Evolutionary conservation across 2,329 filamentous ascomycete genomes (phyloP), one percentile per base, ranked within the genome.

Genomic region (Escovopsis sp.): DNA sequence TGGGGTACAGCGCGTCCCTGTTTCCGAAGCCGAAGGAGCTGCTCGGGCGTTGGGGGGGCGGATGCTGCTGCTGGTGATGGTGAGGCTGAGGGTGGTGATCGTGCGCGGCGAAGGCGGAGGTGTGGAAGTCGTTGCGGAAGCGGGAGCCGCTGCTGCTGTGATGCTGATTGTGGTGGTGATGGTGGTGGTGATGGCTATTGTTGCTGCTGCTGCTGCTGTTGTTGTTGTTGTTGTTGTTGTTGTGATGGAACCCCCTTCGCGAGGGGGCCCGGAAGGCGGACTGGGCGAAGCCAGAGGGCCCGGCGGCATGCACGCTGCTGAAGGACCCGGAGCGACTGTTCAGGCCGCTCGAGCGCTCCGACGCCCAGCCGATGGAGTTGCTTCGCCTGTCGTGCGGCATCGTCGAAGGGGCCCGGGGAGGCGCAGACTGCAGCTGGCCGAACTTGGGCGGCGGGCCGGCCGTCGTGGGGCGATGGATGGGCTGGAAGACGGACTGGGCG

Each of bases 71-170:
- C 48, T 53, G 15, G 50, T 47, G 7, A 46, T 51, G 8, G 43
- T 35, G 44, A 3, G 47, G 44, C 14, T 39, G 36, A 32, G 45
- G 44, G 34, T 29, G 44, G 45, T 50, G 50, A 34, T 53, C 53
- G 7, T 47, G 43, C 25, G 49, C 25, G 1, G 44, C 41, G 14
- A 51, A 50, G 20, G 50, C 47, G 29, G 54, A 51, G 12, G 54
- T 56, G 25, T 55, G 57, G 24, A 59, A 58, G 41, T 62, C 59
- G 30, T 51, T 55, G 30, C 57, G 53, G 45, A 61, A 63, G 10
- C 46, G 48, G 24, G 47, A 43, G 7, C 8, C 8, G 27, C 27
- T 11, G 24, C 51, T 47, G 29, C 53, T 51, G 12, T 55, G 51
- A 12, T 56, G 57, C 24, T 55, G 12, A 43, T 47, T 31, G 48